A percentile compares a stretch with the other conserved stretches of the same genome.
Evolutionary conservation across 2,329 filamentous ascomycete species (phyloP).

Genomic region (Neopestalotiopsis rosae): DNA sequence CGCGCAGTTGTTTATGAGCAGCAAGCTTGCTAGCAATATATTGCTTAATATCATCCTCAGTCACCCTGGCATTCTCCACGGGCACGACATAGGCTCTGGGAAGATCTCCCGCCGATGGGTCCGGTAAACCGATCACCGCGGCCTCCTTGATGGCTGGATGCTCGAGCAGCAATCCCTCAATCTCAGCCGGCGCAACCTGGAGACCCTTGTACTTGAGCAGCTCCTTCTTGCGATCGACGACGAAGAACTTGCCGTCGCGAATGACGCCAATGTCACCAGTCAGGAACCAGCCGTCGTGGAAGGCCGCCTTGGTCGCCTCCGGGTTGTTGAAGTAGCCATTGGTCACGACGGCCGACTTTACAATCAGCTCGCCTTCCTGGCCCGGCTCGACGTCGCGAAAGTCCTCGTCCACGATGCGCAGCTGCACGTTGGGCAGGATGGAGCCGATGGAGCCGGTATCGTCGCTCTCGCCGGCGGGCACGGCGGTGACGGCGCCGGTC

Average conservation of each 20-base stretch:
- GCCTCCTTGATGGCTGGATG: conserved; percentile 57
- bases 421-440: conserved; percentile 43
- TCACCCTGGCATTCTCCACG: conserved; percentile 24
- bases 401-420: conserved; percentile 45
- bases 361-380: conserved; percentile 64
- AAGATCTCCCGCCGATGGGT: conserved; percentile 60
- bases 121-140: conserved; percentile 65
- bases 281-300: conserved; percentile 71
- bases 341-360: conserved; percentile 74
- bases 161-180: conserved; percentile 53
- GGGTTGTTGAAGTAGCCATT: conserved; percentile 75
- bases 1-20: conserved; percentile 34
- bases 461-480: conserved; percentile 44
- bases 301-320: conserved; percentile 65
- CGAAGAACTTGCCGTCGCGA: conserved; percentile 73
- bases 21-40: conserved; percentile 33
- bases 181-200: conserved; percentile 70
- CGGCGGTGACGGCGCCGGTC: conserved; percentile 50
- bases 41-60: conserved; percentile 25
- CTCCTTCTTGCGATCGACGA: conserved; percentile 82
- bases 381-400: conserved; percentile 45
- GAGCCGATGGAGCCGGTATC: conserved; percentile 52
- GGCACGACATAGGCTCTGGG: conserved; percentile 53
- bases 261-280: conserved; percentile 81
- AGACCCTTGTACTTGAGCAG: conserved; percentile 66